Base-by-base conservation (phyloP, 306 rosid genomes). In the Cucumis cinereus region DNA sequence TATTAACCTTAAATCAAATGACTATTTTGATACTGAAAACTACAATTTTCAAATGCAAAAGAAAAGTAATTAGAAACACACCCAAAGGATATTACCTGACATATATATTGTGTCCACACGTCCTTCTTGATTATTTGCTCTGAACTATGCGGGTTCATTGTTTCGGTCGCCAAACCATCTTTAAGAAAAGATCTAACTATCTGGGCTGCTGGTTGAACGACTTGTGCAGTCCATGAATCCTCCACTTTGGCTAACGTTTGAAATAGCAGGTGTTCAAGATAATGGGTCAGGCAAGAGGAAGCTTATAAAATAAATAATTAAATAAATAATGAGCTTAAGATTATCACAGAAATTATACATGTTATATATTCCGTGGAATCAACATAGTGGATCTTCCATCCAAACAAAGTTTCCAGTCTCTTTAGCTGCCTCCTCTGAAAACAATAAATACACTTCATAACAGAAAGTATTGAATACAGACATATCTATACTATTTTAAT, bases 51-150 rank as follows among this genome's bases (percentile, higher is more conserved):
- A 43, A 69, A 23, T 6, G 53, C 53, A 13, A 41, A 69, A 68
- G 6, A 43, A 41, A 12, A 41, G 8, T 14, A 50, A 22, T 14
- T 45, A 54, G 53, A 28, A 23, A 6, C 23, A 33, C 8, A 22
- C 15, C 13, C 12, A 43, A 61, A 30, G 15, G 50, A 35, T 40
- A 82, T 57, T 23, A 86, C 98, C 98, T 91, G 78, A 90, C 98
- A 93, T 53, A 63, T 74, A 80, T 91, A 88, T 81, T 84, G 98
- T 57, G 94, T 88, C 98, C 98, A 93, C 67, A 93, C 83, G 77
- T 91, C 97, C 86, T 92, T 90, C 77, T 84, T 89, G 15, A 79
- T 77, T 61, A 79, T 59, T 73, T 85, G 85, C 61, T 84, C 89
- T 66, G 22, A 52, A 82, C 56, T 75, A 49, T 74, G 77, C 67